Evolutionary conservation across 768 basidiomycete genomes (phyloP), one percentile per base, ranked within the genome.

Genomic region (Mycena amicta): DNA sequence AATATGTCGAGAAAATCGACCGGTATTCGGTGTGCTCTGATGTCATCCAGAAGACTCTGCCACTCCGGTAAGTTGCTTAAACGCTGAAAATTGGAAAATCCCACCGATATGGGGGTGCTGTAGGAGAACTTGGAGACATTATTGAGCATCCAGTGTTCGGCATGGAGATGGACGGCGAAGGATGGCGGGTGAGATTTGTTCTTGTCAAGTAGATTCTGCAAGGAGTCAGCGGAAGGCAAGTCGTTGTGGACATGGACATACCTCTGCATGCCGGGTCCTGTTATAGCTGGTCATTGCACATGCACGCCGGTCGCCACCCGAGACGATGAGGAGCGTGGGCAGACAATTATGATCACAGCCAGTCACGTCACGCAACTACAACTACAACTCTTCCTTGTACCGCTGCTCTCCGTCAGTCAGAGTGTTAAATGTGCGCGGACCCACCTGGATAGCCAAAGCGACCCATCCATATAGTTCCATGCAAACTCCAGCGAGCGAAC

Each of bases 1-100:
- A 94, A 92, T 27, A 92, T 73, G 59, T 92, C 89, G 13, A 93
- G 77, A 69, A 91, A 92, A 74, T 94, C 92, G 28, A 89, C 85
- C 13, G 92, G 92, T 78, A 94, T 93, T 47, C 91, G 81, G 64
- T 90, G 84, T 6, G 87, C 87, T 47, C 90, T 84, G 53, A 94
- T 86, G 68, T 94, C 92, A 66, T 94, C 92, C 39, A 94, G 77
- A 5, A 94, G 72, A 45, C 88, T 86, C 92, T 93, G 66, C 23
- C 56, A 16, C 4, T n/a, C n/a, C 18, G 16, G 5, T 22, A 11
- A 50, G 51, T 20, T 15, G 41, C 23, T 23, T 39, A 13, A 43
- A 5, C 4, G 41, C 26, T 23, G 30, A 22, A 11, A 45, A 43
- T 13, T 22, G 55, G 25, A 49, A 46, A 23, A 28, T 15, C 57